These are phyloP conservation scores for Crithidia fasciculata DNA, from an alignment of 208 protist genomes.

Conservation along the genomic window DNA sequence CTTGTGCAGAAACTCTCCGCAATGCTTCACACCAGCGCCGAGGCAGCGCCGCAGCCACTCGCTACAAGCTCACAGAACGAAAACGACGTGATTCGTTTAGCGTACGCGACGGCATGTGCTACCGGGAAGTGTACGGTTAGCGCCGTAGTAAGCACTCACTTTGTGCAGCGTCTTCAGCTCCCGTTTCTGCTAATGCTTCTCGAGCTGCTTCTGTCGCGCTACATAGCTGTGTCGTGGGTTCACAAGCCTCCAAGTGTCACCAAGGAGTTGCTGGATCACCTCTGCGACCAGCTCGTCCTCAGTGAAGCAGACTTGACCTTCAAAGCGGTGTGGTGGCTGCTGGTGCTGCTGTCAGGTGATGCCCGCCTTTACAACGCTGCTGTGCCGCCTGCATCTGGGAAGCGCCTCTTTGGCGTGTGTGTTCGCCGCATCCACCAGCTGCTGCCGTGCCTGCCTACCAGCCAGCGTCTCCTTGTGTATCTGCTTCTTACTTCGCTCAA, in stretches of 20 bases:
- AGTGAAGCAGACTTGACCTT: slow-evolving; percentile 20
- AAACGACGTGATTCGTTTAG: slow-evolving; percentile 25
- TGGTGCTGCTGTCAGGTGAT: slow-evolving; percentile 34
- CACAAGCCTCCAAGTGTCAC: slow-evolving; percentile 4
- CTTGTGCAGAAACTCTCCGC: slow-evolving; percentile 45
- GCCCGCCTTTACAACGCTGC: not conserved
- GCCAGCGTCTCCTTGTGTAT: slow-evolving; percentile 50
- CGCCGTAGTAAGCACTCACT: slow-evolving; percentile 8
- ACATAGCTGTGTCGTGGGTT: slow-evolving; percentile 15
- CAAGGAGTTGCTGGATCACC: slow-evolving; percentile 26
- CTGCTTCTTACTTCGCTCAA: slow-evolving; percentile 26
- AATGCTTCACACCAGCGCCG: slow-evolving; percentile 23
- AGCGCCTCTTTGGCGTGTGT: slow-evolving; percentile 49
- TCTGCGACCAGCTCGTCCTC: slow-evolving; percentile 21
- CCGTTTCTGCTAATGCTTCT: slow-evolving; percentile 39
- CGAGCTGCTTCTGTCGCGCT: slow-evolving; percentile 28
- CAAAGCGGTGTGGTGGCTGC: slow-evolving; percentile 52
- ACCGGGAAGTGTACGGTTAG: slow-evolving; percentile 20
- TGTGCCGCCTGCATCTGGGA: slow-evolving; percentile 19
- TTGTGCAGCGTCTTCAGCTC: slow-evolving; percentile 25
- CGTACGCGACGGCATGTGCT: slow-evolving; percentile 32
- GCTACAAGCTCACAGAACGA: not conserved
- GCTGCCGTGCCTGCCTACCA: slow-evolving; percentile 38
- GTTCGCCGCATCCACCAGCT: slow-evolving; percentile 55
- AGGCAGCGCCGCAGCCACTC: not conserved